Evolutionary conservation across 2,329 filamentous ascomycete genomes (phyloP).

Genomic region (Neocatenulostroma microsporum): DNA sequence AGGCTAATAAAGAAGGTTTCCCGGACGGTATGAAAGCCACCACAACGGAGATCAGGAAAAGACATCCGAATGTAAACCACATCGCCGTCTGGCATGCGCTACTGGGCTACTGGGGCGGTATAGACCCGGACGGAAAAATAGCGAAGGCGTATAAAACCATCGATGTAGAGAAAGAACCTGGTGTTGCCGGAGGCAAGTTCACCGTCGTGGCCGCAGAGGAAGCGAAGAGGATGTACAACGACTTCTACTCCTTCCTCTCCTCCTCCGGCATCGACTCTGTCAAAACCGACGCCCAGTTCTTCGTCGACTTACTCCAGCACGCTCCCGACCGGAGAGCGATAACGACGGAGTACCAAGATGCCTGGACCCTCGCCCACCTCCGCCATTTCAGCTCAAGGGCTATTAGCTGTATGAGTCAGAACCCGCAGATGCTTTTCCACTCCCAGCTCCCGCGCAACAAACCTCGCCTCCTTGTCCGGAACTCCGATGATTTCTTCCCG

Average conservation of each 20-base stretch:
- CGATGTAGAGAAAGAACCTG: conserved; percentile 47
- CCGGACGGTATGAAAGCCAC: conserved; percentile 69
- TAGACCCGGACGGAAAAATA: conserved; percentile 66
- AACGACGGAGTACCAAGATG: conserved; percentile 70
- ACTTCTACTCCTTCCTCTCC: conserved; percentile 80
- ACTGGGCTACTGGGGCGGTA: conserved; percentile 81
- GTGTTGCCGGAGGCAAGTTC: conserved; percentile 58
- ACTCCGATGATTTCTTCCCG: conserved; percentile 89
- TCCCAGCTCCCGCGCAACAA: conserved; percentile 70
- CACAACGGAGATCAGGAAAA: conserved; percentile 58
- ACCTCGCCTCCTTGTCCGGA: conserved; percentile 67
- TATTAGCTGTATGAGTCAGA: conserved; percentile 93
- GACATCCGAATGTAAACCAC: conserved; percentile 65
- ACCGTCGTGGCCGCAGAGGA: conserved; percentile 68
- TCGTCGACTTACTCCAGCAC: conserved; percentile 66
- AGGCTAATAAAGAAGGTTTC: conserved; percentile 73
- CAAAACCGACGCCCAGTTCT: conserved; percentile 90
- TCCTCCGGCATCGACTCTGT: conserved; percentile 72
- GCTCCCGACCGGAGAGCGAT: conserved; percentile 64
- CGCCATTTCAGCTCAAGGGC: conserved; percentile 68
- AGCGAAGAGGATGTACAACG: conserved; percentile 68
- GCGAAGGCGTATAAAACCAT: conserved; percentile 70
- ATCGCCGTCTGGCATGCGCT: conserved; percentile 94
- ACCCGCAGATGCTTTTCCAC: conserved; percentile 78
- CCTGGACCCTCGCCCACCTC: conserved; percentile 71